Conservation (phyloP, 2,329 filamentous ascomycete species). For the Myriosclerotinia scirpicola region DNA sequence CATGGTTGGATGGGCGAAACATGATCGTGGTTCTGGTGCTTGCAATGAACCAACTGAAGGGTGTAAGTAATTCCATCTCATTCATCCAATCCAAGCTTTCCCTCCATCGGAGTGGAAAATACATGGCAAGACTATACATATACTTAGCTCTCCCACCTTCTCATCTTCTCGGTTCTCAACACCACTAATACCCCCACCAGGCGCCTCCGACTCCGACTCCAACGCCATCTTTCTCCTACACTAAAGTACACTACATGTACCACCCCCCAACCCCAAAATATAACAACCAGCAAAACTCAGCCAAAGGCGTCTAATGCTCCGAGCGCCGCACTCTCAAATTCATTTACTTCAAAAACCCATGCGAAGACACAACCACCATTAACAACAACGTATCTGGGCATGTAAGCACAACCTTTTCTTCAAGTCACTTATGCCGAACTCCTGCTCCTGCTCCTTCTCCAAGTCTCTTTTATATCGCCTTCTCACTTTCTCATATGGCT, state of each 20-base stretch:
- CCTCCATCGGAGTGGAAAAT: not conserved
- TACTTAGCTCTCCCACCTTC: too few relatives aligned
- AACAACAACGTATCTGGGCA: not conserved
- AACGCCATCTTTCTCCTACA: conserved; percentile 4
- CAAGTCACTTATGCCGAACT: not conserved
- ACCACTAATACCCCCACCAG: not conserved
- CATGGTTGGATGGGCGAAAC: conserved; percentile 1
- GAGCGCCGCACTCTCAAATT: not conserved
- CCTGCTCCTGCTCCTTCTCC: not conserved
- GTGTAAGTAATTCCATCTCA: not conserved
- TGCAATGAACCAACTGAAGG: not conserved
- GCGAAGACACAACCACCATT: not conserved
- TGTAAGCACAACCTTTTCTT: not conserved
- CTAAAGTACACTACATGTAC: too few relatives aligned
- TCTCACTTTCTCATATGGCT: not conserved
- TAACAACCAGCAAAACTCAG: not conserved
- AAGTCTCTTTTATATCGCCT: not conserved
- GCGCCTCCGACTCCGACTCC: not conserved
- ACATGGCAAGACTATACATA: not conserved
- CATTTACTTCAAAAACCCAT: conserved; percentile 11
- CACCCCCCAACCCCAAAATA: not conserved
- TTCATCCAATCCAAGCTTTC: not conserved
- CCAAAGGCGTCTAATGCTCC: not conserved
- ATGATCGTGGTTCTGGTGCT: conserved; percentile 8
- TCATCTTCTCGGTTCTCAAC: not conserved